phyloP scores from a whole-genome alignment of 179 eudicot species.

The Silene noctiflora region DNA sequence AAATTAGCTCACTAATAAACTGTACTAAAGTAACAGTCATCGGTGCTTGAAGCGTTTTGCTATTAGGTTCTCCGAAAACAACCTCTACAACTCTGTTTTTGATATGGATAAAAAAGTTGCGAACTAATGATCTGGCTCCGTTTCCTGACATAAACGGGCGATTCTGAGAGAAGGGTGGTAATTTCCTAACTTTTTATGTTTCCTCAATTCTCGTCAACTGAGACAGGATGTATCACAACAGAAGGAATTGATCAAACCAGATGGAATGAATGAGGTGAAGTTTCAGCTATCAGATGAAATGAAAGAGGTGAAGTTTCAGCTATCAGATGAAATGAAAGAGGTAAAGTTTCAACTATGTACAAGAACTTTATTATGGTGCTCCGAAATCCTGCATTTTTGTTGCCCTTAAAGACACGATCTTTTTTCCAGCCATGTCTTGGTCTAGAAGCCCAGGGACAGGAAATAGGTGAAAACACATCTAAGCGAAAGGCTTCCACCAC shows the following conservation, averaged over 20 bases:
- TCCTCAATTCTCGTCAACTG: conserved; percentile 9
- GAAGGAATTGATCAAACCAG: conserved; percentile 23
- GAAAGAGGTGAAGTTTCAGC: conserved; percentile 25
- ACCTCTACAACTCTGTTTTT: too few relatives aligned
- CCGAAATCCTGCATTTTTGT: neutral
- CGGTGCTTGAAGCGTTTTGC: too few relatives aligned
- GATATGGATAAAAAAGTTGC: too few relatives aligned
- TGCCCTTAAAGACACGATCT: neutral
- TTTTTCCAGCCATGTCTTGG: conserved; percentile 13
- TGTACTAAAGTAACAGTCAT: too few relatives aligned
- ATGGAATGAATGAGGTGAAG: conserved; percentile 25
- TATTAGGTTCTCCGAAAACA: too few relatives aligned
- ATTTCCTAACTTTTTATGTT: neutral
- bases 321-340: conserved; percentile 26
- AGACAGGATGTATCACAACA: conserved; percentile 22
- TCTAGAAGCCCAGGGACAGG: conserved; percentile 23
- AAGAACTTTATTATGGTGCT: neutral
- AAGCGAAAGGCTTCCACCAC: conserved; percentile 23
- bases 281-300: conserved; percentile 14
- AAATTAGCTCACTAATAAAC: too few relatives aligned
- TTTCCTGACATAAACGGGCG: too few relatives aligned
- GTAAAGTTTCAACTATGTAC: neutral
- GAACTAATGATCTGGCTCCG: too few relatives aligned
- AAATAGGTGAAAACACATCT: conserved; percentile 18
- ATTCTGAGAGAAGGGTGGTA: neutral